A percentile compares a stretch with the other conserved stretches of the same genome.
These are phyloP conservation scores for Zygoascus meyerae DNA, from an alignment of 1,139 yeast species.

Conservation along the genomic window DNA sequence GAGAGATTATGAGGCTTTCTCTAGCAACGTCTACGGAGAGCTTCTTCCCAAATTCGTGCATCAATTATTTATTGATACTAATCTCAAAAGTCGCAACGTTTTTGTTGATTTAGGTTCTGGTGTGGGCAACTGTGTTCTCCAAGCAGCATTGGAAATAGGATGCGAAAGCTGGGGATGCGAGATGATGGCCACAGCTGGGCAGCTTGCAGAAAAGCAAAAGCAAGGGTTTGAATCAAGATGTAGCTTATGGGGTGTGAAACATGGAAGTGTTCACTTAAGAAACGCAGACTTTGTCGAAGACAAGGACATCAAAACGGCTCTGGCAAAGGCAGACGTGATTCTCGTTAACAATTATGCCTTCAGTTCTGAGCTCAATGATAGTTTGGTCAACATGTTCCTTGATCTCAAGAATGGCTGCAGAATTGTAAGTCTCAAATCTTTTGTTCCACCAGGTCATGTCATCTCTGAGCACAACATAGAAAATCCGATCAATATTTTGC, in stretches of 20 bases:
- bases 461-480: constrained; percentile 50
- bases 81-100: constrained; percentile 45
- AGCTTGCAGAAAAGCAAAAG: constrained; percentile 56
- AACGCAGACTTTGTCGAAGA: constrained; percentile 66
- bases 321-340: constrained; percentile 63
- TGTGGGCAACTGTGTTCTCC: constrained; percentile 86
- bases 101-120: constrained; percentile 91
- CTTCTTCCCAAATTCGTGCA: constrained; percentile 72
- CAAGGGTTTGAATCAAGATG: constrained; percentile 54
- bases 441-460: constrained; percentile 52
- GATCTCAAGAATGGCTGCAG: constrained; percentile 70
- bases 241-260: constrained; percentile 55
- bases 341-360: constrained; percentile 80
- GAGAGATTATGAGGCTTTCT: constrained; percentile 73
- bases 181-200: constrained; percentile 76
- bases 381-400: constrained; percentile 58
- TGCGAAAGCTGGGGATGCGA: constrained; percentile 87
- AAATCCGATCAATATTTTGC: constrained; percentile 52
- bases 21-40: constrained; percentile 91
- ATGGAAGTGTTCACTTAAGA: constrained; percentile 53
- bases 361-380: constrained; percentile 62
- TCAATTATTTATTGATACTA: constrained; percentile 60
- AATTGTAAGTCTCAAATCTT: constrained; percentile 70
- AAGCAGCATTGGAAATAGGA: constrained; percentile 84
- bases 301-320: constrained; percentile 45